phyloP scores from a whole-genome alignment of 2,329 filamentous ascomycete genomes.

The Pleurostoma richardsiae region DNA sequence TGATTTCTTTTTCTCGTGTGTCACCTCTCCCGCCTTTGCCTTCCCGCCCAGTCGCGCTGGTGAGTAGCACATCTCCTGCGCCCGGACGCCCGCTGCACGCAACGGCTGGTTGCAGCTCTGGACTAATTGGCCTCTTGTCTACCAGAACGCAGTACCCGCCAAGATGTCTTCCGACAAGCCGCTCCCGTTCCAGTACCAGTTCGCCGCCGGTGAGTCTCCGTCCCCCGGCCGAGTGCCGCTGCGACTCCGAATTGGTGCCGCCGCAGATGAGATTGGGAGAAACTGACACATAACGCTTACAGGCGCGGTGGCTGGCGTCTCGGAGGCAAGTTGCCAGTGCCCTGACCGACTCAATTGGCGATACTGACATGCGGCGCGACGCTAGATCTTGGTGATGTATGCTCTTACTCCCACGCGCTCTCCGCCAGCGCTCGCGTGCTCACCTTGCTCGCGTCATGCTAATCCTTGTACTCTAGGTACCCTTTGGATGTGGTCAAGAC shows the following conservation, averaged over 20 bases:
- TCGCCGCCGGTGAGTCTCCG: constrained; percentile 69
- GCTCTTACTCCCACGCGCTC: constrained; percentile 19
- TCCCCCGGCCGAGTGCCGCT: constrained; percentile 13
- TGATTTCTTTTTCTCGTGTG: too few relatives aligned
- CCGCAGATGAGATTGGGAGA: constrained; percentile 6
- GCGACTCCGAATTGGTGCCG: constrained; percentile 6
- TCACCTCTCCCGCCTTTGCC: too few relatives aligned
- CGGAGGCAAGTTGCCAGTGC: constrained; percentile 64
- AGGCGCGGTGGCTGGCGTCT: constrained; percentile 95
- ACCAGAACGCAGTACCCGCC: constrained; percentile 15
- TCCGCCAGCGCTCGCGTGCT: constrained; percentile 11
- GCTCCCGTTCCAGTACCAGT: constrained; percentile 90
- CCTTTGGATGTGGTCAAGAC: constrained; percentile 98
- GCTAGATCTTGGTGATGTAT: constrained; percentile 82
- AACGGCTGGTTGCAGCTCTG: too few relatives aligned
- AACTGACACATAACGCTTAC: constrained; percentile 19
- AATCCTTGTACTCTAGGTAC: constrained; percentile 62
- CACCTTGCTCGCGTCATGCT: constrained; percentile 1
- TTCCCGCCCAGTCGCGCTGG: too few relatives aligned
- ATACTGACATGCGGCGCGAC: constrained; percentile 13
- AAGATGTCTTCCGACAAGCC: constrained; percentile 66
- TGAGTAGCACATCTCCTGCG: not conserved
- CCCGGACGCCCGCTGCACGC: too few relatives aligned
- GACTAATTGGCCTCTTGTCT: too few relatives aligned
- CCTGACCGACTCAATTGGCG: constrained; percentile 9